These are phyloP conservation scores for Fusarium temperatum DNA, from an alignment of 2,329 filamentous ascomycete genomes.

Conservation along the genomic window DNA sequence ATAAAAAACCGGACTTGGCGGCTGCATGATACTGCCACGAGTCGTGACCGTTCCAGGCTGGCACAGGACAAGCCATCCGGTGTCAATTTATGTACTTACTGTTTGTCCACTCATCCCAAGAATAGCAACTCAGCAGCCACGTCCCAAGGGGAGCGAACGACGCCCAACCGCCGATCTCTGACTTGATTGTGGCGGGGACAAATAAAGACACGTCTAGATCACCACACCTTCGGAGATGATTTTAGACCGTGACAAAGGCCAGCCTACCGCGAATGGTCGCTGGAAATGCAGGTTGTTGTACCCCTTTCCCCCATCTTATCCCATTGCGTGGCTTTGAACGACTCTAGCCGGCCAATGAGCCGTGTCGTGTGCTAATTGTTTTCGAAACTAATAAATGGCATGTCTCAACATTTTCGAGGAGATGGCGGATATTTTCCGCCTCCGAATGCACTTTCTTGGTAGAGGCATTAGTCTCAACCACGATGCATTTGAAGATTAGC, in stretches of 20 bases:
- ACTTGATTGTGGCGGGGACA: constrained; percentile 18
- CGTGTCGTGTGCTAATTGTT: constrained; percentile 8
- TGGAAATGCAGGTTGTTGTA: not conserved
- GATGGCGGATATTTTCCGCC: constrained; percentile 1
- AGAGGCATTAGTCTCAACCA: constrained; percentile 23
- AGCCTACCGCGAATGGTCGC: not conserved
- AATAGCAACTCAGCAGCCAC: constrained; percentile 28
- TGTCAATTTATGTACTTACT: not conserved
- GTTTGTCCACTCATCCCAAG: constrained; percentile 15
- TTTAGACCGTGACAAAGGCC: constrained; percentile 6
- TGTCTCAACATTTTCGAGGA: constrained; percentile 13
- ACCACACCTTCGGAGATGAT: constrained; percentile 7
- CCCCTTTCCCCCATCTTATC: constrained; percentile 7
- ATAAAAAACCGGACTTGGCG: not conserved
- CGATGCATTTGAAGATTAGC: constrained; percentile 24
- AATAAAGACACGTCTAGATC: constrained; percentile 18
- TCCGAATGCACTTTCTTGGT: constrained; percentile 8
- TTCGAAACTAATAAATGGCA: not conserved
- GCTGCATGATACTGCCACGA: not conserved
- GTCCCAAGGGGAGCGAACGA: constrained; percentile 4
- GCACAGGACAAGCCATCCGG: not conserved
- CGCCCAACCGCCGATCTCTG: constrained; percentile 27
- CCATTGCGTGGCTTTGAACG: constrained; percentile 15
- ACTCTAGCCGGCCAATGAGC: constrained; percentile 5
- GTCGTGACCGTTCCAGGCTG: constrained; percentile 7